Percentiles rank a stretch among this genome's conserved stretches.
Conservation (phyloP, 768 basidiomycete genomes). For the Cytidiella melzeri region DNA sequence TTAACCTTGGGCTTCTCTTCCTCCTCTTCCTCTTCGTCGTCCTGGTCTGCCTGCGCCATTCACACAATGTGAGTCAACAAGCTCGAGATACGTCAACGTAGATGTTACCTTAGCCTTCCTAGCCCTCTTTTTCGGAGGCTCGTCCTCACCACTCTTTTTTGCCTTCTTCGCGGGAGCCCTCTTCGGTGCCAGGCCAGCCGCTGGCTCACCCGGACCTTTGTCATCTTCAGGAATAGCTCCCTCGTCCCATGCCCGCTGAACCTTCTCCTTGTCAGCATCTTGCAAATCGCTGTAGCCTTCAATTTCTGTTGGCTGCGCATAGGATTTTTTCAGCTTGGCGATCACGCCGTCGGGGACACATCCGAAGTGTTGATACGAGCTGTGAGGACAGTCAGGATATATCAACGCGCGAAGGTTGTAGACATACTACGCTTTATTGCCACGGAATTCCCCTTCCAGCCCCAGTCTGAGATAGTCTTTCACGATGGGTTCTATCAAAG, state of each 20-base stretch:
- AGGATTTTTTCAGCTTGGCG: conserved; percentile 31
- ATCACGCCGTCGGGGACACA: conserved; percentile 32
- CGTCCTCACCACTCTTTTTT: conserved; percentile 23
- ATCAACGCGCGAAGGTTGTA: background rate
- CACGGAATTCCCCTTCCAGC: conserved; percentile 34
- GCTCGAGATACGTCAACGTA: background rate
- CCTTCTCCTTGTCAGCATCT: conserved; percentile 35
- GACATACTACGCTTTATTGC: conserved; percentile 29
- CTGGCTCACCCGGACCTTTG: conserved; percentile 23
- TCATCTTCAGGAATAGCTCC: conserved; percentile 35
- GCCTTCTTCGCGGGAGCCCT: conserved; percentile 21
- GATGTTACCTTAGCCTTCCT: conserved; percentile 24
- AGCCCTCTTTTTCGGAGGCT: conserved; percentile 25
- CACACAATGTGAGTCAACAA: background rate
- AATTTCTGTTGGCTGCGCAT: conserved; percentile 31
- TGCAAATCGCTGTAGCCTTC: conserved; percentile 39
- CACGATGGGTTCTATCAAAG: conserved; percentile 27
- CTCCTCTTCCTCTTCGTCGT: conserved; percentile 29
- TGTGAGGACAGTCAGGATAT: conserved; percentile 8
- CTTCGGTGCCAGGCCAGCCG: conserved; percentile 23
- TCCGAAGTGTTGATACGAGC: conserved; percentile 41
- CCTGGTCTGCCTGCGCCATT: conserved; percentile 16
- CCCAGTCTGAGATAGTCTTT: conserved; percentile 40
- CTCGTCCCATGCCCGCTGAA: conserved; percentile 36
- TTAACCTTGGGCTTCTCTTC: conserved; percentile 54